phyloP scores from a whole-genome alignment of 2,329 filamentous ascomycete genomes.

The Chaetoscypha palmicola region DNA sequence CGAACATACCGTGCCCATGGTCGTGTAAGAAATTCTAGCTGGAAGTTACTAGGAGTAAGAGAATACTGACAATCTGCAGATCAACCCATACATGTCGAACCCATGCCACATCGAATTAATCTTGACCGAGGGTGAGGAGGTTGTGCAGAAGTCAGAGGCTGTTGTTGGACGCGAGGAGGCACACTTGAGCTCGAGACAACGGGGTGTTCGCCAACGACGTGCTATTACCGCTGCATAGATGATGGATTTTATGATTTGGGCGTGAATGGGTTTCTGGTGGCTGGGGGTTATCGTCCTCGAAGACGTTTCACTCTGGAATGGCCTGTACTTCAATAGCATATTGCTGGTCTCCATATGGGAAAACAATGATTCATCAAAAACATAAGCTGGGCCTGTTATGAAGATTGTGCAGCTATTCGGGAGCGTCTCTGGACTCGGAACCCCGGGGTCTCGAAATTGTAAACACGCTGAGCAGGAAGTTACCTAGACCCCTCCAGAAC shows the following conservation, averaged over 20 bases:
- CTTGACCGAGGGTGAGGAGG: conserved; percentile 95
- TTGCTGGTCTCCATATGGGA: conserved; percentile 24
- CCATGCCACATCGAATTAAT: conserved; percentile 99
- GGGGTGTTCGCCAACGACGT: conserved; percentile 61
- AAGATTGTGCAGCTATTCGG: no score
- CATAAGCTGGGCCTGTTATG: not conserved
- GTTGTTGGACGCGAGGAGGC: conserved; percentile 55
- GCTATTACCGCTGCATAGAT: conserved; percentile 59
- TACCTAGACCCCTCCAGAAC: no score
- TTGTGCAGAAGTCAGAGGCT: conserved; percentile 79
- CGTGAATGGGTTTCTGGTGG: conserved; percentile 25
- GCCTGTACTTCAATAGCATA: conserved; percentile 29
- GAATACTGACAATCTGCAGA: conserved; percentile 47
- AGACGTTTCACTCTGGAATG: conserved; percentile 20
- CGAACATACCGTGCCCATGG: conserved; percentile 99
- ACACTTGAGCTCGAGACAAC: conserved; percentile 86
- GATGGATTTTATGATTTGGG: conserved; percentile 25
- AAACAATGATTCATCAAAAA: conserved; percentile 15
- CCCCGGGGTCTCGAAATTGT: no score
- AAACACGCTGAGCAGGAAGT: no score
- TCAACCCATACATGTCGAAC: conserved; percentile 99
- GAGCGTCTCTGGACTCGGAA: no score
- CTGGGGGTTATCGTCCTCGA: conserved; percentile 21
- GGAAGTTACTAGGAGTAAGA: not conserved
- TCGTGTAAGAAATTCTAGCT: conserved; percentile 68